A percentile compares a stretch with the other conserved stretches of the same genome.
Conservation (phyloP, 1,139 yeast genomes). For the Saccharomyces pastorianus region DNA sequence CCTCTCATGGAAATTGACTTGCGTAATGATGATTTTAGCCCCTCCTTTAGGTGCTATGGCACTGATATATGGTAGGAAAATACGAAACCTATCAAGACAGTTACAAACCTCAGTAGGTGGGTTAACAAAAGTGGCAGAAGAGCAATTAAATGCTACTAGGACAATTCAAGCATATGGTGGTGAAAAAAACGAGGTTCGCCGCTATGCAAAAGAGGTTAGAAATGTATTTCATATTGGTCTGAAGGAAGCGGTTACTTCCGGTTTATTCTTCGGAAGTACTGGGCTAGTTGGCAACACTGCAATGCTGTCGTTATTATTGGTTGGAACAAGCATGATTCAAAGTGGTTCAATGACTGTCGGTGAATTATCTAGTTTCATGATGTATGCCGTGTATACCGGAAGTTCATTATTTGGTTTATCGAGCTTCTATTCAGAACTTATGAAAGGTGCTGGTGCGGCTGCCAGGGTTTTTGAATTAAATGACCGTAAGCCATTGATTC, state of each 20-base stretch:
- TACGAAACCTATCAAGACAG: conserved; percentile 64
- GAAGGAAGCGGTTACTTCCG: conserved; percentile 73
- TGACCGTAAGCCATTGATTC: conserved; percentile 67
- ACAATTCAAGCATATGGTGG: conserved; percentile 89
- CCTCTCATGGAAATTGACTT: conserved; percentile 73
- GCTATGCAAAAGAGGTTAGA: conserved; percentile 65
- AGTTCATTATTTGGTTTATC: conserved; percentile 86
- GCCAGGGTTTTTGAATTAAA: conserved; percentile 82
- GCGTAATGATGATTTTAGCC: conserved; percentile 68
- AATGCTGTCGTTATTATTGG: conserved; percentile 62
- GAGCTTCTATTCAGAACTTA: conserved; percentile 82
- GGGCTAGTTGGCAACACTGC: conserved; percentile 80
- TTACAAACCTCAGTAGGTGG: conserved; percentile 83
- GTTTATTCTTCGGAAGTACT: conserved; percentile 69
- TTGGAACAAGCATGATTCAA: conserved; percentile 75
- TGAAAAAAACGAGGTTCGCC: conserved; percentile 54
- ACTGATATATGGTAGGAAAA: conserved; percentile 68
- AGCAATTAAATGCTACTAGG: conserved; percentile 73
- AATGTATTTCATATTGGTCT: conserved; percentile 67
- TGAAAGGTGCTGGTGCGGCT: conserved; percentile 97
- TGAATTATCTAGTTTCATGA: conserved; percentile 84
- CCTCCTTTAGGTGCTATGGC: conserved; percentile 84
- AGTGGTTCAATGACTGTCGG: conserved; percentile 73
- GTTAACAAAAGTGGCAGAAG: conserved; percentile 89
- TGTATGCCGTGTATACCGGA: conserved; percentile 94